Percentiles rank a stretch among this genome's conserved stretches.
phyloP scores from a whole-genome alignment of 768 basidiomycete genomes.

The Ramaria sp. region DNA sequence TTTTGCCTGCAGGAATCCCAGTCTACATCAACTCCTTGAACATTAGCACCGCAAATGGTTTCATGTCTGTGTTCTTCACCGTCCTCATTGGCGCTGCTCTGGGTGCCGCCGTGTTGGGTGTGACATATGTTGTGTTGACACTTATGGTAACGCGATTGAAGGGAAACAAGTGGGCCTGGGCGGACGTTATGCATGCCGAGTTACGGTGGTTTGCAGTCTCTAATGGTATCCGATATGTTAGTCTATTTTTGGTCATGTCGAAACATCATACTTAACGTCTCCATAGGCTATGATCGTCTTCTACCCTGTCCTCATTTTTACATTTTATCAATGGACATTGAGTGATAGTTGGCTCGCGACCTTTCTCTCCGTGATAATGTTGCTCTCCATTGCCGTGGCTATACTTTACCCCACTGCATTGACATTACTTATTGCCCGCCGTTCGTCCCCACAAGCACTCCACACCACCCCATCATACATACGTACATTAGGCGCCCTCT shows the following conservation, averaged over 20 bases:
- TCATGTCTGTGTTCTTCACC: slow-evolving; percentile 78
- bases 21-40: slow-evolving; percentile 69
- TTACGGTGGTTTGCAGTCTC: slow-evolving; percentile 7
- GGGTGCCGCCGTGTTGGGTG: slow-evolving; percentile 34
- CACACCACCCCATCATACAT: slow-evolving; percentile 26
- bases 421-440: slow-evolving; percentile 37
- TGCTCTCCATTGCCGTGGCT: slow-evolving; percentile 39
- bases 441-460: slow-evolving; percentile 27
- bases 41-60: slow-evolving; percentile 80
- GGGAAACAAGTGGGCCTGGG: slow-evolving; percentile 16
- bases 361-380: slow-evolving; percentile 61
- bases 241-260: slow-evolving; percentile 16
- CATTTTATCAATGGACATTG: slow-evolving; percentile 86
- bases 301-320: slow-evolving; percentile 64
- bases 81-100: slow-evolving; percentile 60
- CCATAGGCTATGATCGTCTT: slow-evolving; percentile 50
- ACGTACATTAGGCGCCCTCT: slow-evolving; percentile 43
- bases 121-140: slow-evolving; percentile 38
- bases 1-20: slow-evolving; percentile 72
- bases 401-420: slow-evolving; percentile 40
- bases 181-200: slow-evolving; percentile 13
- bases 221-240: slow-evolving; percentile 47
- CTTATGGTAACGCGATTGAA: slow-evolving; percentile 18
- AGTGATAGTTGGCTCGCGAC: slow-evolving; percentile 81
- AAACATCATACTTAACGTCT: neutral